Conservation (phyloP, 2,329 filamentous ascomycete genomes). For the Ilyonectria destructans region DNA sequence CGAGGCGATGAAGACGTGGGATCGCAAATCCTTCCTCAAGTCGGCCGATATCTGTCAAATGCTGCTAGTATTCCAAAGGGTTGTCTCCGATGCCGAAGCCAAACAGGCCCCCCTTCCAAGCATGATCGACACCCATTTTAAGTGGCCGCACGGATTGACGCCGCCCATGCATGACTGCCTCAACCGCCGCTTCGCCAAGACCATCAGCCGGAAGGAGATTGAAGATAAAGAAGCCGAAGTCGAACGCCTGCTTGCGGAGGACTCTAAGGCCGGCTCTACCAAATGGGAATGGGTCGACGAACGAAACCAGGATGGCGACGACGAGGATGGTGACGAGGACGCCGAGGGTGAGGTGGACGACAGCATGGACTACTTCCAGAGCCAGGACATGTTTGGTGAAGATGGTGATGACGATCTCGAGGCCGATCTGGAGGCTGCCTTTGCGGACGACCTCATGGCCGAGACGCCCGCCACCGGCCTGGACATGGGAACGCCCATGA, state of each 20-base stretch:
- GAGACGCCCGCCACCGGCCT: constrained; percentile 62
- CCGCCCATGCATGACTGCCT: constrained; percentile 90
- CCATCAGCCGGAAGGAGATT: constrained; percentile 86
- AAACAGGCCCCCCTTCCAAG: constrained; percentile 77
- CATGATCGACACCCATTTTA: constrained; percentile 79
- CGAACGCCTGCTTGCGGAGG: constrained; percentile 80
- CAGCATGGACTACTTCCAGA: constrained; percentile 59
- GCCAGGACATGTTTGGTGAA: constrained; percentile 51
- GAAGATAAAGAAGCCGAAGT: constrained; percentile 88
- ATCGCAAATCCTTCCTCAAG: constrained; percentile 90
- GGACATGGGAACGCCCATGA: constrained; percentile 64
- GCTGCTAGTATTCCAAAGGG: constrained; percentile 82
- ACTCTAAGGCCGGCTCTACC: constrained; percentile 74
- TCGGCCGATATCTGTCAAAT: constrained; percentile 92
- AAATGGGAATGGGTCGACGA: constrained; percentile 78
- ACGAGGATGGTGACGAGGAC: constrained; percentile 67
- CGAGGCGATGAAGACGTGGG: constrained; percentile 95
- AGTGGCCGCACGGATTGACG: constrained; percentile 89
- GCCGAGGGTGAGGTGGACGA: constrained; percentile 65
- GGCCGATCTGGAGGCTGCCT: constrained; percentile 70
- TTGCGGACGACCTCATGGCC: constrained; percentile 59
- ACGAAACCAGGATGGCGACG: constrained; percentile 56
- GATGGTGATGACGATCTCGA: constrained; percentile 64
- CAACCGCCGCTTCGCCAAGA: constrained; percentile 87
- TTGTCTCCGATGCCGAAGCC: constrained; percentile 78